Conservation (phyloP, 2,329 filamentous ascomycete genomes). For the Neofusicoccum sp. region DNA sequence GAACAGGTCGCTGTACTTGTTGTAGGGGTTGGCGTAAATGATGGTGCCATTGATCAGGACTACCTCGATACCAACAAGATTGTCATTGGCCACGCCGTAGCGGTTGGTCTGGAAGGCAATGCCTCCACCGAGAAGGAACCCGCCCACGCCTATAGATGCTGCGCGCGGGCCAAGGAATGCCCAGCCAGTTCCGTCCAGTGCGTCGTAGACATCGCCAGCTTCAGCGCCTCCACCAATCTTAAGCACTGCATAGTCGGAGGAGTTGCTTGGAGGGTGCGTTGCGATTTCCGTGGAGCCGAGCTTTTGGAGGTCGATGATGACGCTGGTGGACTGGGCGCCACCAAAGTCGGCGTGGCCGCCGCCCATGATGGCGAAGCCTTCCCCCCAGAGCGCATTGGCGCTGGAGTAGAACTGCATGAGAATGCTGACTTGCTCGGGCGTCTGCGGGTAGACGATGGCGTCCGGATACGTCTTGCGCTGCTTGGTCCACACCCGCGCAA, state of each 20-base stretch:
- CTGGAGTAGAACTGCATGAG: constrained; percentile 20
- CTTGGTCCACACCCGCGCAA: constrained; percentile 14
- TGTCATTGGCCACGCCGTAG: constrained; percentile 31
- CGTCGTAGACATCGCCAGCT: constrained; percentile 41
- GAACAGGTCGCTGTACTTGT: constrained; percentile 36
- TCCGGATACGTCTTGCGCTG: constrained; percentile 17
- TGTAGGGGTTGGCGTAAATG: constrained; percentile 39
- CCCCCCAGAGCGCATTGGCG: constrained; percentile 1
- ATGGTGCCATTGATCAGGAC: constrained; percentile 44
- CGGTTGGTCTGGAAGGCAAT: constrained; percentile 31
- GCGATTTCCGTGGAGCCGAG: not conserved
- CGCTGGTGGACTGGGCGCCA: constrained; percentile 14
- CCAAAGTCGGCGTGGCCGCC: constrained; percentile 14
- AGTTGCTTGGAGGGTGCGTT: constrained; percentile 1
- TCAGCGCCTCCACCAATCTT: constrained; percentile 30
- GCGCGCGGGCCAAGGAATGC: constrained; percentile 29
- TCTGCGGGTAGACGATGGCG: constrained; percentile 12
- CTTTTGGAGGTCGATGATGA: constrained; percentile 12
- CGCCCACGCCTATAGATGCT: constrained; percentile 33
- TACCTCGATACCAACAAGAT: constrained; percentile 33
- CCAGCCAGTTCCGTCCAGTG: constrained; percentile 24
- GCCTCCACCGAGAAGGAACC: constrained; percentile 36
- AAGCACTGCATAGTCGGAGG: constrained; percentile 1
- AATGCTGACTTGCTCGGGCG: constrained; percentile 13
- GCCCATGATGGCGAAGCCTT: constrained; percentile 20